Percentiles rank a stretch among this genome's conserved stretches.
Evolutionary conservation across 1,139 yeast genomes (phyloP).

Genomic region (Scheffersomyces parashehatae): DNA sequence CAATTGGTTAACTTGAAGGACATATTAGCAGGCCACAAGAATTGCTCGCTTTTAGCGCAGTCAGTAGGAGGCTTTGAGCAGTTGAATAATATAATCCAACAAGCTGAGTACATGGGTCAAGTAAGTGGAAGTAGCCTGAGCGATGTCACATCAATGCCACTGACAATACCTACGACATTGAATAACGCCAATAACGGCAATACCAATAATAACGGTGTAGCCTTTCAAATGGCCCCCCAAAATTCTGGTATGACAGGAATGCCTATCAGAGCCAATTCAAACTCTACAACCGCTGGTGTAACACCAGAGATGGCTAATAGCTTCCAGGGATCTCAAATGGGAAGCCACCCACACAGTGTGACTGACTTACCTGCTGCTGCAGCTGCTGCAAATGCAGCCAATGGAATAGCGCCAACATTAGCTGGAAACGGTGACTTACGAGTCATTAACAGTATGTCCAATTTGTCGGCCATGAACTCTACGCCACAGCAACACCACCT

Average conservation of each 20-base stretch:
- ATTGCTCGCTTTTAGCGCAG: conserved; percentile 35
- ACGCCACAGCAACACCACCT: conserved; percentile 4
- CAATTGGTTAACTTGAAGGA: conserved; percentile 55
- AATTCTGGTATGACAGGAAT: not conserved
- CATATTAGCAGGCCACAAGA: conserved; percentile 39
- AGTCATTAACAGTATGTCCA: conserved; percentile 40
- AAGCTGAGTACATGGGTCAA: conserved; percentile 30
- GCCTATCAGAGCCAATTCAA: not conserved
- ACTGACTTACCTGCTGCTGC: conserved; percentile 35
- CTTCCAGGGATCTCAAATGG: conserved; percentile 1
- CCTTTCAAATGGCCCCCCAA: conserved; percentile 1
- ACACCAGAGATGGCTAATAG: conserved; percentile 1
- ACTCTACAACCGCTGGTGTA: conserved; percentile 1
- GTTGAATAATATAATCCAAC: conserved; percentile 33
- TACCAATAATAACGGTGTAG: not conserved
- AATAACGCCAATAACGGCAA: conserved; percentile 9
- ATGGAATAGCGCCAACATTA: conserved; percentile 2
- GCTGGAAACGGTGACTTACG: conserved; percentile 23
- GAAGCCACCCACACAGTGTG: conserved; percentile 13
- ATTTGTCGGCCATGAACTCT: conserved; percentile 24
- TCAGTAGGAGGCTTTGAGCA: conserved; percentile 42
- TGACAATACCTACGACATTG: conserved; percentile 35
- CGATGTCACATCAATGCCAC: conserved; percentile 28
- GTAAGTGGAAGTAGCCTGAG: conserved; percentile 18
- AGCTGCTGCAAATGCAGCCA: conserved; percentile 22